Conservation (phyloP, 2,329 filamentous ascomycete species). For the Aulographum hederae region DNA sequence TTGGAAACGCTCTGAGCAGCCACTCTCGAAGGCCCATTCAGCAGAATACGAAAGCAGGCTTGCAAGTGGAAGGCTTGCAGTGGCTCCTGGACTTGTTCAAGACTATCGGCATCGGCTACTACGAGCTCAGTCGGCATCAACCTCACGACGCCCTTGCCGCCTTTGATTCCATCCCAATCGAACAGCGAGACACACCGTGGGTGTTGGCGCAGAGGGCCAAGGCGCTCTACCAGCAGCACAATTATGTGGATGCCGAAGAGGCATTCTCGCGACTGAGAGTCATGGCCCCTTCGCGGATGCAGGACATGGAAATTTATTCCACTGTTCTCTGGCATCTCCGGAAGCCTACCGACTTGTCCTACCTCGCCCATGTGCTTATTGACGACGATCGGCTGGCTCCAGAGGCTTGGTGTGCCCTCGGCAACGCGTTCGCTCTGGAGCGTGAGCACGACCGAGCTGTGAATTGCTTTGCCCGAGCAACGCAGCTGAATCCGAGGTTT, state of each 20-base stretch:
- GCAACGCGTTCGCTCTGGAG: conserved; percentile 85
- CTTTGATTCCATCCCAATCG: conserved; percentile 50
- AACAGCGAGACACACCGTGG: conserved; percentile 82
- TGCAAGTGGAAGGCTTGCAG: conserved; percentile 56
- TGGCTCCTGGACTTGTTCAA: conserved; percentile 65
- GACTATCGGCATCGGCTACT: conserved; percentile 67
- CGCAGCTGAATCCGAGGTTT: conserved; percentile 75
- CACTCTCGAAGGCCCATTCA: background rate
- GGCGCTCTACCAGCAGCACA: conserved; percentile 77
- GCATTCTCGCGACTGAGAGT: conserved; percentile 66
- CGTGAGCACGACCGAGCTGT: conserved; percentile 89
- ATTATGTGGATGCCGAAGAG: conserved; percentile 73
- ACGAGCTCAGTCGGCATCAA: conserved; percentile 59
- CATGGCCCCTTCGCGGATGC: conserved; percentile 62
- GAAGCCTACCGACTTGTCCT: conserved; percentile 77
- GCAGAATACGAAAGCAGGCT: conserved; percentile 32
- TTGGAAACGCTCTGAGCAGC: conserved; percentile 7
- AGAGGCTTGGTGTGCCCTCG: conserved; percentile 88
- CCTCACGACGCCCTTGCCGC: conserved; percentile 59
- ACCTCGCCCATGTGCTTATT: conserved; percentile 76
- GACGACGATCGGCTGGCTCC: conserved; percentile 78
- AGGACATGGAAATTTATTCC: conserved; percentile 97
- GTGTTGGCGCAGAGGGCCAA: conserved; percentile 80
- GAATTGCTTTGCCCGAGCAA: conserved; percentile 85
- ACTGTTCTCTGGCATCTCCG: conserved; percentile 98